Percentiles rank a stretch among this genome's conserved stretches.
These are phyloP conservation scores for Cadophora gregata DNA, from an alignment of 2,329 filamentous ascomycete species.

Conservation along the genomic window DNA sequence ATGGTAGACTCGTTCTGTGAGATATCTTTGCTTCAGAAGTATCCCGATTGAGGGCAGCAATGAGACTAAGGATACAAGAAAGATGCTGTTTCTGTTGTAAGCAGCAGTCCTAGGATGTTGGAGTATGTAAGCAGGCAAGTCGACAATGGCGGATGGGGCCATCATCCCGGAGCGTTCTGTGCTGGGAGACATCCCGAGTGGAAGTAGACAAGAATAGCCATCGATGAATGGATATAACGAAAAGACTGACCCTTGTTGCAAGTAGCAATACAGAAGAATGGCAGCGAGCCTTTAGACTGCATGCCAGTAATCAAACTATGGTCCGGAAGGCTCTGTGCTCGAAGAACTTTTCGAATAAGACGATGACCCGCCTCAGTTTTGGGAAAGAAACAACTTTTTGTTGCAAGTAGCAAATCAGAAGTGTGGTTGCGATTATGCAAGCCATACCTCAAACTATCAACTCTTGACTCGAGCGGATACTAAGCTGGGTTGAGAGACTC, in stretches of 20 bases:
- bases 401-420: conserved; percentile 14
- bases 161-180: background rate
- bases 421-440: background rate
- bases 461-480: background rate
- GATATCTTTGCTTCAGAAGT: too few species aligned
- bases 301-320: background rate
- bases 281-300: conserved; percentile 17
- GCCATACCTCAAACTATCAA: background rate
- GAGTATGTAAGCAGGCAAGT: background rate
- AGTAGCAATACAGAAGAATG: conserved; percentile 26
- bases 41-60: too few species aligned
- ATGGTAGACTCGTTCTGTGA: too few species aligned
- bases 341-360: background rate
- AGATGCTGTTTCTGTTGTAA: too few species aligned
- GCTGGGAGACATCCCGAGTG: background rate
- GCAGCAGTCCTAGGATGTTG: background rate
- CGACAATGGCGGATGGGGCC: background rate
- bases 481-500: background rate
- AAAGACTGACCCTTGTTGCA: conserved; percentile 32
- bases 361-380: background rate
- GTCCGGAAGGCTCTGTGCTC: background rate
- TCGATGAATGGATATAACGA: background rate
- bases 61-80: too few species aligned
- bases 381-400: background rate
- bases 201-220: background rate